Evolutionary conservation across 164 flowering plant species (phyloP).

Genomic region (Euptelea pleiosperma): DNA sequence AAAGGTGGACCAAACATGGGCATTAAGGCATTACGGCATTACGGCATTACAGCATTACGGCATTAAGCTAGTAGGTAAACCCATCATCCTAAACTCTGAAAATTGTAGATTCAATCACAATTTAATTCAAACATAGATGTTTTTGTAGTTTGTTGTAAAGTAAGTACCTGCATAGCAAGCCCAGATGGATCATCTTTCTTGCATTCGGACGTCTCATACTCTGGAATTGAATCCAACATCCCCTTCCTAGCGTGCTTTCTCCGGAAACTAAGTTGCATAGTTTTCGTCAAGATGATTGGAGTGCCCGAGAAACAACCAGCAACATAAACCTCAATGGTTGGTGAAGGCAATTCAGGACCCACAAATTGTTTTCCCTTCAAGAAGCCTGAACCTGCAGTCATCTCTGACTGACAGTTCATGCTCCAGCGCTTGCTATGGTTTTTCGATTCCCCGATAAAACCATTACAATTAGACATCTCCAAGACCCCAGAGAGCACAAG

Average conservation of each 20-base stretch:
- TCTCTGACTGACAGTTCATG: conserved; percentile 60
- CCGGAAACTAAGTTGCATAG: conserved; percentile 51
- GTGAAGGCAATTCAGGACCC: conserved; percentile 44
- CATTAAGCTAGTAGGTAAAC: not conserved
- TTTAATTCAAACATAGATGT: not conserved
- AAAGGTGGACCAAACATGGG: conserved; percentile 4
- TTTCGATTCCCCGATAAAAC: conserved; percentile 39
- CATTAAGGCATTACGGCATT: conserved; percentile 4
- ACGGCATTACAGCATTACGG: not conserved
- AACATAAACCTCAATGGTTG: conserved; percentile 73
- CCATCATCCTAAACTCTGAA: not conserved
- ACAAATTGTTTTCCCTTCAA: conserved; percentile 48
- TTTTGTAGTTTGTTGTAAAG: not conserved
- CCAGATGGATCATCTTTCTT: conserved; percentile 35
- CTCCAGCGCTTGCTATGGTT: conserved; percentile 47
- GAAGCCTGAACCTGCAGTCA: conserved; percentile 42
- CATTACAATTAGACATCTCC: conserved; percentile 54
- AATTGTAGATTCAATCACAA: not conserved
- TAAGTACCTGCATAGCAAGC: conserved; percentile 62
- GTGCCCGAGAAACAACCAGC: conserved; percentile 69
- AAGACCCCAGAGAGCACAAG: conserved; percentile 61
- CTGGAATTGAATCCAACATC: conserved; percentile 68
- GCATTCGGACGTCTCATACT: conserved; percentile 50
- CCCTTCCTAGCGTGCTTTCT: conserved; percentile 57
- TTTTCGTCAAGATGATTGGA: conserved; percentile 77